Percentiles rank a stretch among this genome's conserved stretches.
Evolutionary conservation across 345 rosid genomes (phyloP).

Genomic region (Garcia nutans): DNA sequence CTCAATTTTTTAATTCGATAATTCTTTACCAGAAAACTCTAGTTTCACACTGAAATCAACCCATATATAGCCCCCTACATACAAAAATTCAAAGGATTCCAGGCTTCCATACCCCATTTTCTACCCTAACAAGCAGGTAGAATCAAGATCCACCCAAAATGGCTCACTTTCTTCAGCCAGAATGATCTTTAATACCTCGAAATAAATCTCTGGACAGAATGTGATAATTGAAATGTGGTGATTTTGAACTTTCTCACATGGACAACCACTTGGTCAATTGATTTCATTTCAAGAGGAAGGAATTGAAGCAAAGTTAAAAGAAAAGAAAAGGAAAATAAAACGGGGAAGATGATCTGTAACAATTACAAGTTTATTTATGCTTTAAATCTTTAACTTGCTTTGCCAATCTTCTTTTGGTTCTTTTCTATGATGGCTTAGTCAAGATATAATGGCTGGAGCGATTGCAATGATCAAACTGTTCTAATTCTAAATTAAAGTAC

Average conservation of each 20-base stretch:
- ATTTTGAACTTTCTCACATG: neutral
- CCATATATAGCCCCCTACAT: neutral
- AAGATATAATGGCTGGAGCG: neutral
- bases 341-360: conserved; percentile 11
- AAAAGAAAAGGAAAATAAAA: conserved; percentile 14
- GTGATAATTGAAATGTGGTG: neutral
- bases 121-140: neutral
- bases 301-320: conserved; percentile 3
- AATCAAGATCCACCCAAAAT: too few relatives aligned
- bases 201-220: too few relatives aligned
- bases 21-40: too few relatives aligned
- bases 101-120: neutral
- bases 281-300: neutral
- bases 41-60: neutral
- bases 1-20: too few relatives aligned
- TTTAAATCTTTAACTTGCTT: conserved; percentile 37
- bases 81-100: neutral
- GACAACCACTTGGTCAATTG: neutral
- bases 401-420: conserved; percentile 19
- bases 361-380: conserved; percentile 16
- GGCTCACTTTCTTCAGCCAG: too few relatives aligned
- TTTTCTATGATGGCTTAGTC: conserved; percentile 22
- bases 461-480: neutral
- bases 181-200: neutral
- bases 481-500: conserved; percentile 24